phyloP scores from a whole-genome alignment of 1,284 basidiomycete genomes.

The Melampsora abietis-canadensis region DNA sequence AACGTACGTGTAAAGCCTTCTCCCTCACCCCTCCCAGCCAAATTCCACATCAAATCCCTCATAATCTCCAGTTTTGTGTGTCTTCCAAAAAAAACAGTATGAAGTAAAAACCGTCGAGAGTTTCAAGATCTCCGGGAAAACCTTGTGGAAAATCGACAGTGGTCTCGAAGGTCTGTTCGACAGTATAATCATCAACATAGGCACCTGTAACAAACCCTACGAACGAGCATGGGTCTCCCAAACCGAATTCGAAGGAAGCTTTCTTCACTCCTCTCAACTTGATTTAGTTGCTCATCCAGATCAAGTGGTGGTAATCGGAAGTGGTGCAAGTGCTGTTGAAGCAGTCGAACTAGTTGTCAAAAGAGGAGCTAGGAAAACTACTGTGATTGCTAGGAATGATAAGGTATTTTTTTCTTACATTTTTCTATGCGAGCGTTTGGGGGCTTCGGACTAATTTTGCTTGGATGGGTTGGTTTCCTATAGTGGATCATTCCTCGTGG shows the following conservation, averaged over 20 bases:
- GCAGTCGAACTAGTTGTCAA: conserved; percentile 31
- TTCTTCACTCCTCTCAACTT: conserved; percentile 34
- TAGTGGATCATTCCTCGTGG: conserved; percentile 38
- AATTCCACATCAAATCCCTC: too few relatives aligned
- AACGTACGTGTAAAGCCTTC: conserved; percentile 15
- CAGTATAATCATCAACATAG: conserved; percentile 20
- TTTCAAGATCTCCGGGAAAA: neutral
- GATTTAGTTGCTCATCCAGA: conserved; percentile 11
- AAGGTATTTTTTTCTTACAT: conserved; percentile 16
- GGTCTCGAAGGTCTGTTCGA: conserved; percentile 25
- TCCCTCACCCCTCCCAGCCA: neutral
- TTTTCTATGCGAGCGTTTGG: too few relatives aligned
- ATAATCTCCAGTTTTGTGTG: too few relatives aligned
- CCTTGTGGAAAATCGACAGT: conserved; percentile 16
- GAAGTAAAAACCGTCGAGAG: neutral
- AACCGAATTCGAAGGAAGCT: neutral
- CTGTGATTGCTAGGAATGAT: conserved; percentile 30
- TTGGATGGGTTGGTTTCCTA: neutral
- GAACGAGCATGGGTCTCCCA: conserved; percentile 7
- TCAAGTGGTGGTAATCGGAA: conserved; percentile 24
- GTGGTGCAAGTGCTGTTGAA: conserved; percentile 42
- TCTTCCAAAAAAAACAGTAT: conserved; percentile 16
- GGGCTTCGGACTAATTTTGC: neutral
- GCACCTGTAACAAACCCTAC: conserved; percentile 17
- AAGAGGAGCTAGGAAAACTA: conserved; percentile 11